Evolutionary conservation across 345 rosid species (phyloP).

Genomic region (Eucalyptus tenuipes): DNA sequence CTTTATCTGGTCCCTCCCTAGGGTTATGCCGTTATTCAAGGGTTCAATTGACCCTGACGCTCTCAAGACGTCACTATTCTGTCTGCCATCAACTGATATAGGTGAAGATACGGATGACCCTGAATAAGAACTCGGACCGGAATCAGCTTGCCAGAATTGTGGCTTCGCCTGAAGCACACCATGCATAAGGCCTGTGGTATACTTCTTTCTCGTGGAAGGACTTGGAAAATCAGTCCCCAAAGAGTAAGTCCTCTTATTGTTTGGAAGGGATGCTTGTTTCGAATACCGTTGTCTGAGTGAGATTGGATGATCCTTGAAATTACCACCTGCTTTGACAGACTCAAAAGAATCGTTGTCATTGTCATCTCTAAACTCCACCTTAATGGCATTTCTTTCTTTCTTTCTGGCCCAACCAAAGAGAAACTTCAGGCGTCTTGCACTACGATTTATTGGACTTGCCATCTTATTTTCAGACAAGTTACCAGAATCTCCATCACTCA

Average conservation of each 20-base stretch:
- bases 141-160: conserved; percentile 14
- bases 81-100: conserved; percentile 8
- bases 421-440: conserved; percentile 50
- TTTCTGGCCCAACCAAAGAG: conserved; percentile 55
- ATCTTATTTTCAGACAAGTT: conserved; percentile 2
- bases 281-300: conserved; percentile 63
- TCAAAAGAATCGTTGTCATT: neutral
- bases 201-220: conserved; percentile 51
- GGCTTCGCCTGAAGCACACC: conserved; percentile 63
- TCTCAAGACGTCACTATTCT: neutral
- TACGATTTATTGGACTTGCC: conserved; percentile 9
- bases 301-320: conserved; percentile 19
- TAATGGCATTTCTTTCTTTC: conserved; percentile 18
- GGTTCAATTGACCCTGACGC: neutral
- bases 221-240: conserved; percentile 52
- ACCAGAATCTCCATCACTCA: conserved; percentile 13
- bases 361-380: conserved; percentile 5
- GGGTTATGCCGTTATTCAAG: neutral
- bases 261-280: conserved; percentile 23
- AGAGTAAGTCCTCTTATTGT: conserved; percentile 28
- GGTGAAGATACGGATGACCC: conserved; percentile 22
- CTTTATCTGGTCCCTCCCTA: conserved; percentile 12
- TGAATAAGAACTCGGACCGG: conserved; percentile 25
- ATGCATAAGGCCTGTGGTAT: conserved; percentile 47
- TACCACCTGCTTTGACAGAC: conserved; percentile 2